A percentile compares a stretch with the other conserved stretches of the same genome.
Conservation (phyloP, 192 early-diverging fungal genomes). For the Cladochytrium replicatum region DNA sequence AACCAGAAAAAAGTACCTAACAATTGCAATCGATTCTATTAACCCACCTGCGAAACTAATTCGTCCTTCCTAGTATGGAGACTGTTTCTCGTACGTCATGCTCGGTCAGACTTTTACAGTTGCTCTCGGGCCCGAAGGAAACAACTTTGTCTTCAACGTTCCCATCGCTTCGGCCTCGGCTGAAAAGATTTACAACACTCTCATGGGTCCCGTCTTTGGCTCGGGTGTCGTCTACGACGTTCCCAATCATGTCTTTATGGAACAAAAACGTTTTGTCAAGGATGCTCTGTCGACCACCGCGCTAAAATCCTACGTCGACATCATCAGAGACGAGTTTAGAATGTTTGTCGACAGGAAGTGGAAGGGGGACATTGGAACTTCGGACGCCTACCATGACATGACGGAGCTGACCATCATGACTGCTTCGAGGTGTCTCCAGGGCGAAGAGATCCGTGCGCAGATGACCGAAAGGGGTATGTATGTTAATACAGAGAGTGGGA, state of each 20-base stretch:
- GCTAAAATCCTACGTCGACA: slow-evolving; percentile 79
- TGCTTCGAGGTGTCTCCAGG: slow-evolving; percentile 88
- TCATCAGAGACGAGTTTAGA: slow-evolving; percentile 70
- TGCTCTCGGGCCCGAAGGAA: slow-evolving; percentile 82
- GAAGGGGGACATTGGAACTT: slow-evolving; percentile 23
- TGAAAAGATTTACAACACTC: slow-evolving; percentile 83
- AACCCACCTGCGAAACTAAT: not conserved
- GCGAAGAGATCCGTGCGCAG: slow-evolving; percentile 80
- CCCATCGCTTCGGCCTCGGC: slow-evolving; percentile 76
- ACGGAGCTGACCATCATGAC: slow-evolving; percentile 89
- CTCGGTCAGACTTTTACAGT: slow-evolving; percentile 83
- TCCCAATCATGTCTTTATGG: slow-evolving; percentile 84
- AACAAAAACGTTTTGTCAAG: slow-evolving; percentile 99
- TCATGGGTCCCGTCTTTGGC: slow-evolving; percentile 94
- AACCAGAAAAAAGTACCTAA: slow-evolving; percentile 51
- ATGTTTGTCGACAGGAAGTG: slow-evolving; percentile 64
- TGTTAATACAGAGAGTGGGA: no score
- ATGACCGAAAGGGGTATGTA: slow-evolving; percentile 45
- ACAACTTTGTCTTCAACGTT: slow-evolving; percentile 94
- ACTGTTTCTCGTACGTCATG: slow-evolving; percentile 88
- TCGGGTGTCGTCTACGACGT: slow-evolving; percentile 94
- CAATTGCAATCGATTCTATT: not conserved
- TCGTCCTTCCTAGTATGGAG: slow-evolving; percentile 50
- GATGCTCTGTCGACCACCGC: slow-evolving; percentile 76
- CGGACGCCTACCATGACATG: slow-evolving; percentile 69